phyloP scores from a whole-genome alignment of 805 yeast genomes.

The Scheffersomyces coipomensis region DNA sequence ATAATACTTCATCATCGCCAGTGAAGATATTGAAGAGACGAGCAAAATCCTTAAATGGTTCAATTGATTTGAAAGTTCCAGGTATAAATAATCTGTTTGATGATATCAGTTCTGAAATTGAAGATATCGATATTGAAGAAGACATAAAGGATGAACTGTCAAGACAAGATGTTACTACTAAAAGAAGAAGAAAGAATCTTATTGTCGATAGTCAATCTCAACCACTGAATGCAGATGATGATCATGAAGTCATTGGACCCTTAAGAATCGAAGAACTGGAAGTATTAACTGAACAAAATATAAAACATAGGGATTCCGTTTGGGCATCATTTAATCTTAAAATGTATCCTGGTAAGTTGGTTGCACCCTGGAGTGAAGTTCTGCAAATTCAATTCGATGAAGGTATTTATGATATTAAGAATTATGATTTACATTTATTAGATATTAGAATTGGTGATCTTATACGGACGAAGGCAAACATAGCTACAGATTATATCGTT shows the following conservation, averaged over 20 bases:
- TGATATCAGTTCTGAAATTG: background rate
- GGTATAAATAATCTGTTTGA: background rate
- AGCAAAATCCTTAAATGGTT: too few relatives aligned
- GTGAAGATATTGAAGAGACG: too few relatives aligned
- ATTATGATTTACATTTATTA: slow-evolving; percentile 40
- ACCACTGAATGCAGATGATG: background rate
- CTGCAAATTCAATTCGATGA: slow-evolving; percentile 42
- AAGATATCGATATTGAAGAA: background rate
- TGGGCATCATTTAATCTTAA: slow-evolving; percentile 54
- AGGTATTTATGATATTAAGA: slow-evolving; percentile 31
- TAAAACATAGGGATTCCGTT: slow-evolving; percentile 32
- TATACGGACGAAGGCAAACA: slow-evolving; percentile 19
- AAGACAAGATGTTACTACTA: slow-evolving; percentile 3
- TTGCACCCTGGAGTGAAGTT: slow-evolving; percentile 21
- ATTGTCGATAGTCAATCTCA: slow-evolving; percentile 16
- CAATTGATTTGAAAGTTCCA: too few relatives aligned
- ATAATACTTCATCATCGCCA: too few relatives aligned
- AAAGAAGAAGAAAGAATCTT: slow-evolving; percentile 8
- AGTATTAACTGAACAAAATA: slow-evolving; percentile 8
- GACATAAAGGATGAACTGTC: too few relatives aligned
- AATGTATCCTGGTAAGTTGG: slow-evolving; percentile 49
- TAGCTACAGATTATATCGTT: slow-evolving; percentile 35
- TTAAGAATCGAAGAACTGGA: slow-evolving; percentile 12
- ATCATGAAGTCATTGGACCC: background rate
- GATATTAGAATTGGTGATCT: slow-evolving; percentile 60